These are phyloP conservation scores for Geotrichum aggregatum DNA, from an alignment of 1,139 yeast genomes.

Conservation along the genomic window DNA sequence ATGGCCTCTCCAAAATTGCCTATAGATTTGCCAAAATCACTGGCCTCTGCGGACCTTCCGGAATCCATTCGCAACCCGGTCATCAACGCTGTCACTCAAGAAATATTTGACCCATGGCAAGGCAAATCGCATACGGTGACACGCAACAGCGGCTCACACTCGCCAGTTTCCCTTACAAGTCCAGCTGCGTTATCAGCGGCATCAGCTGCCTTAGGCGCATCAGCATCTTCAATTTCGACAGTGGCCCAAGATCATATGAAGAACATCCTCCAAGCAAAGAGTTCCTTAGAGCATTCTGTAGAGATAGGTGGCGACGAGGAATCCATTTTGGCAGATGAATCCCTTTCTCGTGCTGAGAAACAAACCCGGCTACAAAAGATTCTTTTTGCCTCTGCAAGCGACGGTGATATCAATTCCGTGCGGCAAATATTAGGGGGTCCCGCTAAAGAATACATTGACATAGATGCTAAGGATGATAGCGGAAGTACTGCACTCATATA, in stretches of 20 bases:
- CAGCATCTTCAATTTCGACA: not conserved
- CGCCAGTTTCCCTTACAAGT: not conserved
- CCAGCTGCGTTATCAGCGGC: not conserved
- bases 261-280: slow-evolving; percentile 3
- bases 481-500: slow-evolving; percentile 42
- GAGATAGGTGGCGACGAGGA: slow-evolving; percentile 26
- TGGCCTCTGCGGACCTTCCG: slow-evolving; percentile 12
- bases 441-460: slow-evolving; percentile 30
- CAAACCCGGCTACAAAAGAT: slow-evolving; percentile 29
- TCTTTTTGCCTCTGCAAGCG: slow-evolving; percentile 37
- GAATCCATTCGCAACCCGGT: slow-evolving; percentile 13
- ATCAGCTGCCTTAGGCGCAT: not conserved
- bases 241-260: not conserved
- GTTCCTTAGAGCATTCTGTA: not conserved
- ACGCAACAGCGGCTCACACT: not conserved
- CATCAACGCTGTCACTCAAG: slow-evolving; percentile 7
- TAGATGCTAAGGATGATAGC: slow-evolving; percentile 39
- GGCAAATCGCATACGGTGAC: slow-evolving; percentile 1
- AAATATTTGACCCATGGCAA: slow-evolving; percentile 19
- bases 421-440: slow-evolving; percentile 33
- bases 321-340: slow-evolving; percentile 27
- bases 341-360: slow-evolving; percentile 28
- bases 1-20: slow-evolving; percentile 17
- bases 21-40: slow-evolving; percentile 11
- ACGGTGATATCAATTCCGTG: slow-evolving; percentile 36